Base-by-base conservation (phyloP, 306 rosid species). In the Albizia julibrissin region DNA sequence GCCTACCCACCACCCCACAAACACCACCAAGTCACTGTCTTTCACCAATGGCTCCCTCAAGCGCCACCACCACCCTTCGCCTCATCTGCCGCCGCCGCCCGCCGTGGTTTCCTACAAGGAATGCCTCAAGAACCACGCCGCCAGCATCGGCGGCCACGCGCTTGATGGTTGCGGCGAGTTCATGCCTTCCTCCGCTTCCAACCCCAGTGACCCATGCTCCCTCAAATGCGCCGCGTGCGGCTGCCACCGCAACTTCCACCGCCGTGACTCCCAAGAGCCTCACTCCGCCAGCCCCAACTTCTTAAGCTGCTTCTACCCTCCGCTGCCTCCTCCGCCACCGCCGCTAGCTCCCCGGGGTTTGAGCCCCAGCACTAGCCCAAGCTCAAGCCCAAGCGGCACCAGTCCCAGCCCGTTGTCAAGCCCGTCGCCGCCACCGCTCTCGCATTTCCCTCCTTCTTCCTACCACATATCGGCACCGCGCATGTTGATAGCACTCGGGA, bases 161-260 rank as follows among this genome's bases (percentile, higher is more conserved):
- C 85, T 94, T 10, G 97, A 94, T 42, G 98, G 98, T 3, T 94
- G 98, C 67, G 97, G 98, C 0, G 98, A 93, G 89, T 94, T 94
- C 89, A 88, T 91, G 91, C 89, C 92, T 1, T 86, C 89, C 18
- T 81, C 94, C 9, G 24, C 87, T 50, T 74, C 87, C 81, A 67
- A 74, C 68, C 81, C 81, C 61, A 1, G 84, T 11, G 91, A 94
- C 79, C 97, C 98, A 8, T 88, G 95, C 46, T 91, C 94, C 1
- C 88, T 94, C 5, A 94, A 90, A 82, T 93, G 98, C 34, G 97
- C 93, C 10, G 98, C 98, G 4, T 94, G 98, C 42, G 97, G 97
- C 21, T 94, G 98, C 75, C 98, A 94, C 89, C 93, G 99, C 39
- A 95, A 93, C 74, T 95, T 91, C 88, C 99, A 95, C 93, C 98